Evolutionary conservation across 805 yeast genomes (phyloP).

Genomic region (Lachancea mirantina): DNA sequence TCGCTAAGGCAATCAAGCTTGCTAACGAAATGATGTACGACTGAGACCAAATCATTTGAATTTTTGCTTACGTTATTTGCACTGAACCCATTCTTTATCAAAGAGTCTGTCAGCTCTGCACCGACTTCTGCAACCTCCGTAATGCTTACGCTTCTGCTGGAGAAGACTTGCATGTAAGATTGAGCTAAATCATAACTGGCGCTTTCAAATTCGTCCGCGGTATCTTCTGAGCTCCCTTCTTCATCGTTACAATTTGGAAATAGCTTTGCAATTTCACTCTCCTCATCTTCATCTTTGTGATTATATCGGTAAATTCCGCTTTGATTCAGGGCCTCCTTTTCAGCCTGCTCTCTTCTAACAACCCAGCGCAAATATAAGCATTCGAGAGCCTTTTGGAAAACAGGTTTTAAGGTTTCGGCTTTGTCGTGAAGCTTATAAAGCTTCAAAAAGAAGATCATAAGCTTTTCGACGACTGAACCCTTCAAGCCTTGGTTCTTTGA

Average conservation of each 20-base stretch:
- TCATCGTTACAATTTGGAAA: constrained; percentile 82
- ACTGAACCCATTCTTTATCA: constrained; percentile 21
- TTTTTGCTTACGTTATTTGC: constrained; percentile 20
- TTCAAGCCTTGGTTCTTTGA: constrained; percentile 39
- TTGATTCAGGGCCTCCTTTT: constrained; percentile 53
- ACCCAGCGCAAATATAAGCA: constrained; percentile 77
- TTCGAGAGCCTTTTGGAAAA: constrained; percentile 45
- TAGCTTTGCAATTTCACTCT: constrained; percentile 68
- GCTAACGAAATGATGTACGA: constrained; percentile 30
- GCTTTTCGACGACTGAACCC: constrained; percentile 41
- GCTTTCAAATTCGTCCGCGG: constrained; percentile 33
- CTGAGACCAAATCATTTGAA: constrained; percentile 31
- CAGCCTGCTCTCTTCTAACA: constrained; percentile 56
- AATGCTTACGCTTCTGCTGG: constrained; percentile 11
- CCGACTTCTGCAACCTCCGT: constrained; percentile 37
- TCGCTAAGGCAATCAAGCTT: constrained; percentile 29
- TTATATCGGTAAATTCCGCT: constrained; percentile 59
- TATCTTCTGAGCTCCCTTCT: constrained; percentile 12
- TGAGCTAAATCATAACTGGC: constrained; percentile 43
- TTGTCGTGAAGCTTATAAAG: constrained; percentile 33
- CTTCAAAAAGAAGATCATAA: constrained; percentile 43
- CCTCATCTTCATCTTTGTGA: constrained; percentile 60
- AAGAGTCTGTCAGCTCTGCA: constrained; percentile 25
- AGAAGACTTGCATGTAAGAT: constrained; percentile 41
- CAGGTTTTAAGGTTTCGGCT: constrained; percentile 16